Evolutionary conservation across 2,329 filamentous ascomycete genomes (phyloP), one percentile per base, ranked within the genome.

Genomic region (Colletotrichum sp.): DNA sequence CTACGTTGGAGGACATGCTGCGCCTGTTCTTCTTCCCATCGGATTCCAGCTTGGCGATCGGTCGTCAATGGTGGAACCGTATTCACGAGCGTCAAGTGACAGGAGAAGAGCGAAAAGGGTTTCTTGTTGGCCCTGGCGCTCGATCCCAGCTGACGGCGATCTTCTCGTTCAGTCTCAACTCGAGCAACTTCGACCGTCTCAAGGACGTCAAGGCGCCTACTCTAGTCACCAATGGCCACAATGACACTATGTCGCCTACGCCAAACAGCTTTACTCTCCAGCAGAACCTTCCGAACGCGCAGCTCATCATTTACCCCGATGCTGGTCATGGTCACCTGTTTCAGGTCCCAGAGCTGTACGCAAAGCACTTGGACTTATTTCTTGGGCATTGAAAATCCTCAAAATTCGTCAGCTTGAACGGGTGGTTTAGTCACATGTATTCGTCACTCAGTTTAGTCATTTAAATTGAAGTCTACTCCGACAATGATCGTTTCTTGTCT

Each of bases 391-490:
- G 44, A 49, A 1, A 49, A 22, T 49, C 6, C 44, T 13, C 44
- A 49, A 22, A 4, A 49, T 49, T 22, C n/a, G n/a, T 22, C 44
- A 22, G 44, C n/a, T 13, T 3, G 44, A 22, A 22, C 44, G 11
- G 11, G n/a, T 22, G 9, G 3, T 8, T n/a, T 22, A 0, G n/a
- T 49, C 11, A 49, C n/a, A 6, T 13, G 6, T 49, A 49, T 49
- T 22, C 4, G 3, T 49, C 44, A 3, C n/a, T 3, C 19, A 49
- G 3, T n/a, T 2, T 49, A 22, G 44, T 49, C 16, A 22, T n/a
- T 22, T 4, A 22, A 22, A 22, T 22, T 49, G n/a, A 22, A n/a
- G 0, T 6, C 0, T 44, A 6, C 39, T n/a, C 16, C 36, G 3
- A 44, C 16, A 5, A 44, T 6, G 36, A 44, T 44, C 8, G 19